Evolutionary conservation across 1,284 basidiomycete genomes (phyloP), one percentile per base, ranked within the genome.

Genomic region (Trametes hirsuta): DNA sequence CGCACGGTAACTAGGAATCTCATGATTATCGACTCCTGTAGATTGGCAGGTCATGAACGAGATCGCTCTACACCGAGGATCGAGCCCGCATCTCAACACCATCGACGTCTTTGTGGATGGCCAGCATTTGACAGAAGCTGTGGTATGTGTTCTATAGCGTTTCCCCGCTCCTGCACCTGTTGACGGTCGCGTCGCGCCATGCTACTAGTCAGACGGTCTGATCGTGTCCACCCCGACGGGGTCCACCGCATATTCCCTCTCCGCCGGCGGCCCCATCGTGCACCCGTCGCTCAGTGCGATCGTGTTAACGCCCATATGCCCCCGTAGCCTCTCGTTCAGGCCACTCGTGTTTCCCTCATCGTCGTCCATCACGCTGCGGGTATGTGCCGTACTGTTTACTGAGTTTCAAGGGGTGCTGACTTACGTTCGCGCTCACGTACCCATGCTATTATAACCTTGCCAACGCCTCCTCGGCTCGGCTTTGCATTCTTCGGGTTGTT

Each of bases 21-120:
- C 24, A 18, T 18, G 10, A 8, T 30, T 30, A 8, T 30, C 35
- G 5, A 6, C 21, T 18, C n/a, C 15, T 37, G 40, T 68, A 87
- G 95, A 92, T 64, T 94, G 93, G 86, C 95, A 98, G 75, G 94
- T 97, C 37, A 97, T 98, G 94, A 98, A 98, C 71, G 97, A 98
- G 76, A 88, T 98, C 55, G 88, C 94, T 10, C 79, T 98, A 22
- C 97, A 98, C 74, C 86, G 96, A 22, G 96, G 96, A 4, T 85
- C 92, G 25, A 92, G 91, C 66, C 93, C 95, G 1, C 96, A 98
- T 70, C 81, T 98, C 53, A 95, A 95, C 62, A 94, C 93, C 5
- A 95, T 98, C 59, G 95, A 98, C 71, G 92, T 95, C 9, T 97
- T 85, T 73, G 95, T 97, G n/a, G 93, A 98, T 69, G 94, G 91